Evolutionary conservation across 129 eudicot genomes (phyloP), one percentile per base, ranked within the genome.

Genomic region (Chrysanthemum lavandulifolium): DNA sequence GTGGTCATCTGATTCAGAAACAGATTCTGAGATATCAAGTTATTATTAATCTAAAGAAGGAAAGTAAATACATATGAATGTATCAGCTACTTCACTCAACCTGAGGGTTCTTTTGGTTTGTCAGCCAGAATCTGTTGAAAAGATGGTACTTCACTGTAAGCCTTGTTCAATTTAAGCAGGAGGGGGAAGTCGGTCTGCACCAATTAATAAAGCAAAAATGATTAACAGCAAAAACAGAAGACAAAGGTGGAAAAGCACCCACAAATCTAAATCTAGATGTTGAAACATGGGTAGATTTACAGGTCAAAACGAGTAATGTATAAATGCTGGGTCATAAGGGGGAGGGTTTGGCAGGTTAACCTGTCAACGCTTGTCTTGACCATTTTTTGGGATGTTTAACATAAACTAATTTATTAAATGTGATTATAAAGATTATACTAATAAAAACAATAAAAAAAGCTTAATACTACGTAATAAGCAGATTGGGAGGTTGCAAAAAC

Each of bases 121-220:
- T 73, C 71, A 51, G n/a, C 53, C 58, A 57, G 18, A 29, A 71
- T 56, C 16, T 64, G 61, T 72, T 68, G 82, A 59, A 92, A 88
- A 61, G 89, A 89, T 25, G 93, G 83, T 21, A 72, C 75, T 51
- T 92, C 83, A 1, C 31, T 71, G 86, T 91, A 91, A 31, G 87
- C 76, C 73, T 84, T 86, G 69, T 81, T 63, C 36, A 91, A 10
- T 76, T 85, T 86, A 7, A 73, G 76, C 27, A 92, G 74, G 25
- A 83, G 68, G 15, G 91, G 96, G 76, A 84, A 92, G 60, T 84
- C 89, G 3, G 69, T 72, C 97, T 89, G 86, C 86, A 55, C 51
- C 48, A 77, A 69, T 11, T 33, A 58, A 25, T n/a, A 10, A 27
- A 51, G 6, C 11, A 13, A 36, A 16, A 31, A 29, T 29, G 33